Evolutionary conservation across 805 yeast species (phyloP).

Genomic region (Danielia oregonensis): DNA sequence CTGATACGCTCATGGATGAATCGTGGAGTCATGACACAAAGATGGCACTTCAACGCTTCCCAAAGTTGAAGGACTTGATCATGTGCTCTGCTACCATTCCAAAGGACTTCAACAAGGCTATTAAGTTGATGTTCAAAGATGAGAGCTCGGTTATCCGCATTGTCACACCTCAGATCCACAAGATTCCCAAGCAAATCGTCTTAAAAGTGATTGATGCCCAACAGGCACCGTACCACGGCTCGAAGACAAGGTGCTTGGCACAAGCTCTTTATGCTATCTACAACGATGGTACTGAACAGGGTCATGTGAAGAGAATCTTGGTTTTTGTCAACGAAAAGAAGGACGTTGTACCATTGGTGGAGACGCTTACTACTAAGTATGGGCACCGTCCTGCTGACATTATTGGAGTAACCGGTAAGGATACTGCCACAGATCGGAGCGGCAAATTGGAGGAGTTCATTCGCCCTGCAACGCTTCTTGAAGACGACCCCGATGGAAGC

Average conservation of each 20-base stretch:
- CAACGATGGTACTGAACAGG: constrained; percentile 77
- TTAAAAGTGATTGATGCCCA: constrained; percentile 75
- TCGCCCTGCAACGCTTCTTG: constrained; percentile 50
- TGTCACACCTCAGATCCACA: constrained; percentile 79
- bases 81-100: constrained; percentile 93
- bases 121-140: constrained; percentile 58
- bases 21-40: constrained; percentile 71
- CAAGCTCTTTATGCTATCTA: constrained; percentile 85
- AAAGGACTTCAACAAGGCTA: constrained; percentile 60
- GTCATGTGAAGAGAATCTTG: constrained; percentile 71
- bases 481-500: constrained; percentile 23
- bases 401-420: constrained; percentile 63
- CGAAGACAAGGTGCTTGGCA: constrained; percentile 78
- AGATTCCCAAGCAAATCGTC: constrained; percentile 72
- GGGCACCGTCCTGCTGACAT: constrained; percentile 44
- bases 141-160: constrained; percentile 50
- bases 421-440: constrained; percentile 56
- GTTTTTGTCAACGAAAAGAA: constrained; percentile 80
- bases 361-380: constrained; percentile 42
- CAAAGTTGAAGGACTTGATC: constrained; percentile 56
- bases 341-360: constrained; percentile 57
- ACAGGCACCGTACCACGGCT: constrained; percentile 76
- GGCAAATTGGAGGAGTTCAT: constrained; percentile 58
- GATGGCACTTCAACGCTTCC: constrained; percentile 47
- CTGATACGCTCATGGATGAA: constrained; percentile 85